phyloP scores from a whole-genome alignment of 1,284 basidiomycete genomes.

The Leccinum solheimii region DNA sequence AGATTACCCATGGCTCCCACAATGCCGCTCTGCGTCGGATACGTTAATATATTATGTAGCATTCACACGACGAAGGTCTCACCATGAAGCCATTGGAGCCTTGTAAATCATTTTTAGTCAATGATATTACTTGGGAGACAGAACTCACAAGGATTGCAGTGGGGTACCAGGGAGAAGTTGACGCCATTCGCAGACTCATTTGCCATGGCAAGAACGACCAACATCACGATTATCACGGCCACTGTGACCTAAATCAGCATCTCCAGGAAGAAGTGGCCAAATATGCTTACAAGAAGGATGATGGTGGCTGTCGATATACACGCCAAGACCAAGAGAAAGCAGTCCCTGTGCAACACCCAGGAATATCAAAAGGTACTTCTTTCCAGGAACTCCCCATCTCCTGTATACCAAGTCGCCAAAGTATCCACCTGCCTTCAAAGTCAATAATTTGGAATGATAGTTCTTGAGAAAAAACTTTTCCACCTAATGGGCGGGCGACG shows the following conservation, averaged over 20 bases:
- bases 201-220: conserved; percentile 18
- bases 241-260: conserved; percentile 15
- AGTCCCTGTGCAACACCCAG: conserved; percentile 50
- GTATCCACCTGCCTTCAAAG: conserved; percentile 43
- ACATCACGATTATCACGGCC: conserved; percentile 34
- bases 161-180: conserved; percentile 55
- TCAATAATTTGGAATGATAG: neutral
- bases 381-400: conserved; percentile 46
- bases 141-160: conserved; percentile 48
- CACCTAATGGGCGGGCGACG: conserved; percentile 47
- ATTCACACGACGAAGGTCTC: neutral
- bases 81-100: conserved; percentile 41
- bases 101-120: neutral
- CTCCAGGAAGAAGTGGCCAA: neutral
- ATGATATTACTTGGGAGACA: neutral
- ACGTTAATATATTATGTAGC: neutral
- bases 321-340: conserved; percentile 46
- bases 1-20: conserved; percentile 56
- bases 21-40: conserved; percentile 41
- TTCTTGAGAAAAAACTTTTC: conserved; percentile 7
- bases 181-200: conserved; percentile 52
- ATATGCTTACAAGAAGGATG: conserved; percentile 26
- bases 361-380: conserved; percentile 52
- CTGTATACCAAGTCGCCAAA: conserved; percentile 52
- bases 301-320: conserved; percentile 44